phyloP scores from a whole-genome alignment of 108 stramenopile species.

The Mayamaea pseudoterrestris region DNA sequence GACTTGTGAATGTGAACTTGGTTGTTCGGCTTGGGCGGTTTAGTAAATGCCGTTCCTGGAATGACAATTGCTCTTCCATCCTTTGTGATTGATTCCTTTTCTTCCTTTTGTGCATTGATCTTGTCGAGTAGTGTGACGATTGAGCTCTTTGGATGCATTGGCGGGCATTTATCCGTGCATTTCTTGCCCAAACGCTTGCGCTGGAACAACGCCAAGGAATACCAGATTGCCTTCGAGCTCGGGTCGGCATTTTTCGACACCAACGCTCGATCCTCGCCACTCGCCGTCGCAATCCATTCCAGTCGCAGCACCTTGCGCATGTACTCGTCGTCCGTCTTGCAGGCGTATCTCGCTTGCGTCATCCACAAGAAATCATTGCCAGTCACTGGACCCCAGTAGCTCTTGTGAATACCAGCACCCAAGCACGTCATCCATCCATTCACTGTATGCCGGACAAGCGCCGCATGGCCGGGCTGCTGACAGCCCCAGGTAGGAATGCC shows the following conservation, averaged over 20 bases:
- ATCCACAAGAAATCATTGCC: slow-evolving; percentile 4
- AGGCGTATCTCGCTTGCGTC: slow-evolving; percentile 2
- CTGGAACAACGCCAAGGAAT: slow-evolving; percentile 3
- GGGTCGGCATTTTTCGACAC: slow-evolving; percentile 18
- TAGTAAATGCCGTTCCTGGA: too few species aligned
- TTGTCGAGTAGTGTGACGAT: too few species aligned
- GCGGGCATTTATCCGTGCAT: too few species aligned
- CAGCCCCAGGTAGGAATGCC: slow-evolving; percentile 43
- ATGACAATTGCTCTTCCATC: too few species aligned
- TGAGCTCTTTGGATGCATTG: too few species aligned
- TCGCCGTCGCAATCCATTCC: background rate
- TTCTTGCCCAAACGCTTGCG: slow-evolving; percentile 21
- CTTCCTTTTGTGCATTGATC: too few species aligned
- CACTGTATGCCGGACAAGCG: slow-evolving; percentile 24
- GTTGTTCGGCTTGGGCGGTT: too few species aligned
- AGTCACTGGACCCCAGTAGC: too few species aligned
- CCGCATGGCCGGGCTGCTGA: slow-evolving; percentile 26
- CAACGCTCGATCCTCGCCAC: slow-evolving; percentile 13
- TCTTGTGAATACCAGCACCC: slow-evolving; percentile 4
- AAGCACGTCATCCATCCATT: slow-evolving; percentile 24
- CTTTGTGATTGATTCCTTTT: too few species aligned
- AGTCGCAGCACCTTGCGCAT: slow-evolving; percentile 2
- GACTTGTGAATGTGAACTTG: too few species aligned
- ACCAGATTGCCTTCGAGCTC: slow-evolving; percentile 12
- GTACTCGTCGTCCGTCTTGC: background rate